These are phyloP conservation scores for Hyaloscypha hepaticicola DNA, from an alignment of 495 filamentous ascomycete species.

Conservation along the genomic window DNA sequence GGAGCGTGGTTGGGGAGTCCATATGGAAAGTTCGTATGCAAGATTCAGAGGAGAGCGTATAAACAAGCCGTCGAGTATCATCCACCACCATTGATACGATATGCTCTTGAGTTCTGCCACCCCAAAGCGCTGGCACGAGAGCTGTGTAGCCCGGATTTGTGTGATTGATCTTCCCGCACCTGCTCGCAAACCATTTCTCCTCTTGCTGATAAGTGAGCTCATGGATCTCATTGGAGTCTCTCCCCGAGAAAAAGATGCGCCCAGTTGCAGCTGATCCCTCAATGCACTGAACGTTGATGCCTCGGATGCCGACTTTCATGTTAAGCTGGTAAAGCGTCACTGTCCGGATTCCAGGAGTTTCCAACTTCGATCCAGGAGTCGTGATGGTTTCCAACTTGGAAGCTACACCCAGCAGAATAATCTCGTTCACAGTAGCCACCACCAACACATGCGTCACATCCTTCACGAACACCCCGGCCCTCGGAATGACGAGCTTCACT, in stretches of 20 bases:
- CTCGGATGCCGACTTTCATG: constrained; percentile 72
- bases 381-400: constrained; percentile 40
- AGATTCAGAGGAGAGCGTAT: constrained; percentile 82
- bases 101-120: constrained; percentile 53
- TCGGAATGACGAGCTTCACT: constrained; percentile 79
- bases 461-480: constrained; percentile 77
- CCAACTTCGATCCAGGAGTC: constrained; percentile 30
- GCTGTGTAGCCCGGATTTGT: constrained; percentile 72
- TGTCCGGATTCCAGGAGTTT: constrained; percentile 60
- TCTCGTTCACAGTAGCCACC: constrained; percentile 78
- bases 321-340: constrained; percentile 80
- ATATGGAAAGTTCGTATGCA: constrained; percentile 87
- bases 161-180: constrained; percentile 81
- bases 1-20: constrained; percentile 49
- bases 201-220: constrained; percentile 95
- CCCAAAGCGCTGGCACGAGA: constrained; percentile 61
- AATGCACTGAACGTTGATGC: constrained; percentile 71
- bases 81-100: constrained; percentile 80
- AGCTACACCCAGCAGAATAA: constrained; percentile 79
- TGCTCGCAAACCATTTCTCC: constrained; percentile 89
- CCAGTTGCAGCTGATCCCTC: constrained; percentile 73
- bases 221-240: constrained; percentile 77
- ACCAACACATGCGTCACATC: constrained; percentile 83
- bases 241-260: constrained; percentile 89
- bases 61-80: constrained; percentile 82